Evolutionary conservation across 163 green algal species (phyloP), one percentile per base, ranked within the genome.

Genomic region (Prototheca cutis): DNA sequence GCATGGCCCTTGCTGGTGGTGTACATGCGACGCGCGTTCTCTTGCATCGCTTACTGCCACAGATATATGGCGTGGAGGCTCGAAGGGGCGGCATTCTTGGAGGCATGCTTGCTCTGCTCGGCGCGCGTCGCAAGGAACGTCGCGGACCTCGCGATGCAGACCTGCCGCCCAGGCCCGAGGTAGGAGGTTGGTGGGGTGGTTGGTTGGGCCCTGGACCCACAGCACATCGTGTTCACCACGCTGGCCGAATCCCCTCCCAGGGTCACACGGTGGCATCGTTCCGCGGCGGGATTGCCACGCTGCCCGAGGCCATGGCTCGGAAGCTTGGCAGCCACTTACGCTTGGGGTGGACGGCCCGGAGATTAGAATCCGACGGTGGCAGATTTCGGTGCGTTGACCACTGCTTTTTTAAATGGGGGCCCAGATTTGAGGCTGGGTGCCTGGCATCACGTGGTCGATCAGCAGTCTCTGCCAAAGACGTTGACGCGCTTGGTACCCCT

Each of bases 241-340:
- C n/a, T n/a, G n/a, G n/a, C 25, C 32, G 17, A 17, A 32, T 21
- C 23, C 48, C 13, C 17, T 60, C 19, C 29, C 24, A 65, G 57
- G 81, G 85, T 7, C 90, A 97, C 75, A 95, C 90, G 24, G 91
- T 98, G 36, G 92, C 90, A 51, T 95, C 84, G 47, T 99, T 97
- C 79, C 68, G 75, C 8, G 79, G 79, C 25, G 93, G 93, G 30
- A 78, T 99, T 40, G 73, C 84, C 47, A 91, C 70, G 49, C 86
- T 99, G 42, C 87, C 93, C 5, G 78, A 94, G 21, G 89, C 88
- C 6, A 95, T 99, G 33, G 86, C 81, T 2, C 52, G 40, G n/a
- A 86, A 84, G 51, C 65, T 90, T 33, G 39, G 47, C 24, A 58
- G 68, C 18, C 63, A 68, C 34, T 70, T 82, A 17, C 55, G 62